A percentile compares a stretch with the other conserved stretches of the same genome.
These are phyloP conservation scores for Trichoderma endophyticum DNA, from an alignment of 2,329 filamentous ascomycete species.

Conservation along the genomic window DNA sequence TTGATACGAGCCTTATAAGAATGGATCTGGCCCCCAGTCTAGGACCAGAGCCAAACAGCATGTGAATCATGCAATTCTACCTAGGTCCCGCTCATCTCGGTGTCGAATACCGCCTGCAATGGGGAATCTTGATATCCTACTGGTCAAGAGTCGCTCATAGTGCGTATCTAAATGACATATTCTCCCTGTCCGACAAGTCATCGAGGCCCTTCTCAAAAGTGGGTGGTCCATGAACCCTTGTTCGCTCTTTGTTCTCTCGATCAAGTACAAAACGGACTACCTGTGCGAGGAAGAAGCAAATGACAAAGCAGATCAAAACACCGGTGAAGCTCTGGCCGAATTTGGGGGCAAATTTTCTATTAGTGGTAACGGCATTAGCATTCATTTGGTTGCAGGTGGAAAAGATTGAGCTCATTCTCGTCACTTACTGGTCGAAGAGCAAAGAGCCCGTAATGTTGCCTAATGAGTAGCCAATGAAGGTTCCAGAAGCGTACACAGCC, in stretches of 20 bases:
- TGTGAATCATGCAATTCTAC: background rate
- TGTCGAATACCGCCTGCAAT: background rate
- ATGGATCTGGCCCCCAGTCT: background rate
- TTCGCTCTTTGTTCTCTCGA: background rate
- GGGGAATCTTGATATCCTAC: background rate
- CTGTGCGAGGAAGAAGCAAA: background rate
- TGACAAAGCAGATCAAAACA: background rate
- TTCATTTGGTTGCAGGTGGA: background rate
- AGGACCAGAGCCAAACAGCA: background rate
- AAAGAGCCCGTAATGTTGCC: background rate
- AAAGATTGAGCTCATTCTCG: background rate
- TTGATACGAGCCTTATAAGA: background rate
- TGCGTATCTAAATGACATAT: background rate
- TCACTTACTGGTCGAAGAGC: background rate
- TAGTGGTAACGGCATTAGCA: background rate
- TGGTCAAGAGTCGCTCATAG: background rate
- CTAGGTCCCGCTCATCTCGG: background rate
- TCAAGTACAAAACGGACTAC: background rate
- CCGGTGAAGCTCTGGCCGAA: background rate
- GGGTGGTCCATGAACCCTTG: background rate
- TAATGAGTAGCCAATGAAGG: background rate
- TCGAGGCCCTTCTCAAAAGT: background rate
- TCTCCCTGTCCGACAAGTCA: background rate
- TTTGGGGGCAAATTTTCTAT: background rate
- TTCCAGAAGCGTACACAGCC: background rate